Evolutionary conservation across 805 yeast species (phyloP), one percentile per base, ranked within the genome.

Genomic region (Candida hungchunana): DNA sequence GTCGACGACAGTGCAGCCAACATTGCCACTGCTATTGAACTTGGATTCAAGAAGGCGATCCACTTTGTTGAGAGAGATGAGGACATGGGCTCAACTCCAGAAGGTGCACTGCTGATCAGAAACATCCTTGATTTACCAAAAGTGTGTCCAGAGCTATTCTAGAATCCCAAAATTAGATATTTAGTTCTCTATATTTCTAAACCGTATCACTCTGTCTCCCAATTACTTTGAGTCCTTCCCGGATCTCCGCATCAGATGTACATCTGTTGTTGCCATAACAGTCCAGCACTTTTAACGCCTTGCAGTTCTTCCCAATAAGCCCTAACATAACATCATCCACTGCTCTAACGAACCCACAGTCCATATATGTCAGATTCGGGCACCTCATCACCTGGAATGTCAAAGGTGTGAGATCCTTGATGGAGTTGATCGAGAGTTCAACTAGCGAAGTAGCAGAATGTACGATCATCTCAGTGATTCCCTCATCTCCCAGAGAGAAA

Each of bases 1-100:
- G 77, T 90, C 10, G 98, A 90, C 59, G 98, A 90, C 58, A 81
- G 95, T 39, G 82, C 75, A 33, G 66, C 78, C 36, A 90, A 90
- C 52, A 81, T 86, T 29, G 69, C 68, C 36, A 86, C 93, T 0
- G 95, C 96, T 1, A 59, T 67, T 20, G 58, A 70, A 14, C 64
- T 79, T 35, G 95, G 93, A 2, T 82, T 90, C 75, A 78, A 77
- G 14, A 69, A 74, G 36, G 75, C 82, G 5, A 64, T 83, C 26
- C 93, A 85, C 51, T 77, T 74, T 46, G 76, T 82, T n/a, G 97
- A 90, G 57, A 66, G 77, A 19, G 79, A 73, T 24, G 73, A 70
- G 25, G 84, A 60, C 18, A 37, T 64, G 26, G 64, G 65, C 0
- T 44, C 55, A 5, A 58, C 60, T 16, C 66, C 67, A 4, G 60